Conservation (phyloP, 495 filamentous ascomycete species). For the Aspergillus steynii region DNA sequence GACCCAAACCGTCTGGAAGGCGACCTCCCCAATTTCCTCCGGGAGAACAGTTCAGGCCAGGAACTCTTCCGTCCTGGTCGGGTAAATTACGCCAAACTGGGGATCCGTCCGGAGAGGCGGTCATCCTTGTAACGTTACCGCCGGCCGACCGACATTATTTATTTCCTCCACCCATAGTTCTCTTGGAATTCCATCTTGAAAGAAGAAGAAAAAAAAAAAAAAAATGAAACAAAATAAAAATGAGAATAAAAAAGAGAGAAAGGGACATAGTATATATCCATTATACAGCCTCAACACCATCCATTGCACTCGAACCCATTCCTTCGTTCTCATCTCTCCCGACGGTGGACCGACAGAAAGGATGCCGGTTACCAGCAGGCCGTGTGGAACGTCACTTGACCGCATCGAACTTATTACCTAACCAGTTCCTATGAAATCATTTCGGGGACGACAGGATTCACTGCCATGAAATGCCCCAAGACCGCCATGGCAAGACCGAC, state of each 20-base stretch:
- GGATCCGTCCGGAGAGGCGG: conserved; percentile 4
- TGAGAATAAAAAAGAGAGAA: background rate
- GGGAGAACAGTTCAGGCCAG: background rate
- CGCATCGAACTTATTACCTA: conserved; percentile 24
- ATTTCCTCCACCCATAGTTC: background rate
- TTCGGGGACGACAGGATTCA: too few species aligned
- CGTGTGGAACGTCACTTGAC: conserved; percentile 26
- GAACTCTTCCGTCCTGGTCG: conserved; percentile 2
- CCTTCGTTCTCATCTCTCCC: conserved; percentile 7
- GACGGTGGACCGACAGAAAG: conserved; percentile 21
- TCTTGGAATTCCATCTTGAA: background rate
- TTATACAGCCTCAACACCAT: background rate
- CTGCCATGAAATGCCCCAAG: too few species aligned
- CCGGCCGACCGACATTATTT: background rate
- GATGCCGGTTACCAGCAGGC: conserved; percentile 28
- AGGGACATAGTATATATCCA: background rate
- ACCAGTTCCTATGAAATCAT: conserved; percentile 6
- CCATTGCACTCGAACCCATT: background rate
- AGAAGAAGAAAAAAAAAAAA: background rate
- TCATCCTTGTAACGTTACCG: background rate
- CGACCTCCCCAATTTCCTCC: too few species aligned
- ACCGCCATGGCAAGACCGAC: too few species aligned
- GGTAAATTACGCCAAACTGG: conserved; percentile 11
- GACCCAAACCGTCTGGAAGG: too few species aligned
- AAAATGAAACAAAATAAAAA: background rate